Evolutionary conservation across 208 protist genomes (phyloP), one percentile per base, ranked within the genome.

Genomic region (Kentomonas sorsogonicus): DNA sequence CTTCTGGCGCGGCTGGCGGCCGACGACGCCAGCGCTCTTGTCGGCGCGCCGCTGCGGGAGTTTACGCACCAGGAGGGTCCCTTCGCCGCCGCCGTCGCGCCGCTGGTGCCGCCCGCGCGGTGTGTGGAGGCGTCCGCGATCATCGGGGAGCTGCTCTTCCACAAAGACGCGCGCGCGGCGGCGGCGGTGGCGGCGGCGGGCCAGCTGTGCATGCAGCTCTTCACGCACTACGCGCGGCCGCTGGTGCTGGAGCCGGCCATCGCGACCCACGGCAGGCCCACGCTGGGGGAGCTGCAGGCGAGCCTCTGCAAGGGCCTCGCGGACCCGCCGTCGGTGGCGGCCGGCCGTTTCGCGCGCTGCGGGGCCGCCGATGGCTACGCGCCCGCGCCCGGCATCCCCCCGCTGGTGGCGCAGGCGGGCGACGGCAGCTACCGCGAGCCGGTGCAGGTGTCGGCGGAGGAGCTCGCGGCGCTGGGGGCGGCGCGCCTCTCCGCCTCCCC

Each of bases 91-190:
- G 60, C 50, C 23, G 56, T 91, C 20, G 72, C 76, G 0, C 44
- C 63, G 22, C 18, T 57, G 4, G 50, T 94, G 25, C 53, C 59
- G 10, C 43, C 16, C 2, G 50, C 50, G 10, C 26, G 60, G 22
- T 69, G 77, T 16, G 53, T 83, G 18, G 77, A 91, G 25, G 83
- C 79, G 15, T 79, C 84, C 16, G 75, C 78, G 22, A 43, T 77
- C 7, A 40, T 94, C 13, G 88, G 88, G 7, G 76, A 87, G 61
- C 73, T 94, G 7, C 73, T 94, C 15, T 94, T 92, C 34, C 64
- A 77, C 25, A 94, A 94, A 65, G 88, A 94, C 59, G 83, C 67
- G 15, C 70, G 61, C 1, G 84, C 84, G 44, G 66, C 89, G 11
- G 68, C 29, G 6, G 74, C 67, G 33, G 62, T 94, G 6, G 79